These are phyloP conservation scores for Madurella fahalii DNA, from an alignment of 2,329 filamentous ascomycete genomes.

Conservation along the genomic window DNA sequence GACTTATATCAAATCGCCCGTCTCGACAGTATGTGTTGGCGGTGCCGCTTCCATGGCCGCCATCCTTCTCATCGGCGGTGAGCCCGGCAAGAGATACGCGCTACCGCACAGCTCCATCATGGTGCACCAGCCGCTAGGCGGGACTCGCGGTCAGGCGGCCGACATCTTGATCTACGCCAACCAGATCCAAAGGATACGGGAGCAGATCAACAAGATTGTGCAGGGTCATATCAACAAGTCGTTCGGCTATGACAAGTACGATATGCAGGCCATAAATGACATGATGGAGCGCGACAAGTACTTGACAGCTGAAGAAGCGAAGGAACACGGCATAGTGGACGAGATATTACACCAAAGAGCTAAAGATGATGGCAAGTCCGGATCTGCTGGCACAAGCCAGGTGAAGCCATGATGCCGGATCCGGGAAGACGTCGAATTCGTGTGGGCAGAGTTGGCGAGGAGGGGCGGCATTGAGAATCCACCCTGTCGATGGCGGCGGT, in stretches of 20 bases:
- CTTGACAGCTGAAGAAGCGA: conserved; percentile 80
- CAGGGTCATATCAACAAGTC: conserved; percentile 76
- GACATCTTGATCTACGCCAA: conserved; percentile 97
- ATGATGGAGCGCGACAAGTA: conserved; percentile 98
- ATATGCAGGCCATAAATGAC: conserved; percentile 78
- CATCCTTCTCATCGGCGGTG: conserved; percentile 79
- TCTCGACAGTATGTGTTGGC: conserved; percentile 92
- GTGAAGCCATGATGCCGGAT: conserved; percentile 17
- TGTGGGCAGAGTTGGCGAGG: conserved; percentile 3
- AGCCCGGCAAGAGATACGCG: conserved; percentile 78
- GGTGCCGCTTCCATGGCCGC: conserved; percentile 95
- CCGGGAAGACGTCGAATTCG: conserved; percentile 10
- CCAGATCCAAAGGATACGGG: conserved; percentile 83
- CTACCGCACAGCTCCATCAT: conserved; percentile 94
- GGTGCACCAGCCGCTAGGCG: conserved; percentile 91
- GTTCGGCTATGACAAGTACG: conserved; percentile 70
- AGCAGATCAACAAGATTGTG: conserved; percentile 88
- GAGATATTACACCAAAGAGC: conserved; percentile 71
- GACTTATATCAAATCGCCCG: conserved; percentile 89
- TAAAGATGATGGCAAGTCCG: conserved; percentile 38
- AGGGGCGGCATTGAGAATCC: conserved; percentile 2
- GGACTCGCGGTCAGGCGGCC: conserved; percentile 59
- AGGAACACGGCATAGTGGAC: conserved; percentile 88
- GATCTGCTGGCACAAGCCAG: conserved; percentile 13
- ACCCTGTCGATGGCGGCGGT: background rate